A percentile compares a stretch with the other conserved stretches of the same genome.
phyloP scores from a whole-genome alignment of 2,329 filamentous ascomycete genomes.

The Tolypocladium ophioglossoides region DNA sequence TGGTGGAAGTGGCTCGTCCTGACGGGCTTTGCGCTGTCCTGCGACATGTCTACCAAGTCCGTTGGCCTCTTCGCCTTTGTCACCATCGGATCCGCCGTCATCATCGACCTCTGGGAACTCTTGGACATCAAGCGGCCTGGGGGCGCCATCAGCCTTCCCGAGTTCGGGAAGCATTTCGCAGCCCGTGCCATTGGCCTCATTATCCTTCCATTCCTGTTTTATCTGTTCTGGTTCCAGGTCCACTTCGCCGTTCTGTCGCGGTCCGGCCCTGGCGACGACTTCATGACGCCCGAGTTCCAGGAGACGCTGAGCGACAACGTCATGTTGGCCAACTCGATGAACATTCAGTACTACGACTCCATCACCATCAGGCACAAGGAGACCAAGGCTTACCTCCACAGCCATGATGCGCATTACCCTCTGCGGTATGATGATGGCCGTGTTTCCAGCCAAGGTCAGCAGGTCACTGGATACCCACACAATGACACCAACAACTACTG shows the following conservation, averaged over 20 bases:
- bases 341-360: conserved; percentile 80
- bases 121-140: conserved; percentile 78
- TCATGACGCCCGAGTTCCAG: conserved; percentile 98
- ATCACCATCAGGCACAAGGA: conserved; percentile 93
- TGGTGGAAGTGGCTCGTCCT: conserved; percentile 99
- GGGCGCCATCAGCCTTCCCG: conserved; percentile 66
- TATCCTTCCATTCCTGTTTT: conserved; percentile 89
- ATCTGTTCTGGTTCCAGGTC: conserved; percentile 99
- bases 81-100: conserved; percentile 86
- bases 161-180: conserved; percentile 82
- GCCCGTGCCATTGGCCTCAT: conserved; percentile 82
- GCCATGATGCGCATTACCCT: conserved; percentile 79
- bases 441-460: conserved; percentile 94
- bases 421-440: conserved; percentile 94
- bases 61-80: conserved; percentile 95
- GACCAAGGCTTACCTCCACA: conserved; percentile 92
- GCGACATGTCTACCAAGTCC: conserved; percentile 97
- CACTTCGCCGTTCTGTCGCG: conserved; percentile 84
- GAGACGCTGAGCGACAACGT: conserved; percentile 91
- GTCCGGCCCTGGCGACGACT: conserved; percentile 93
- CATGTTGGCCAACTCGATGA: conserved; percentile 78
- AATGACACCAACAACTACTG: conserved; percentile 99
- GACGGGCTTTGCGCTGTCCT: conserved; percentile 89
- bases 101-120: conserved; percentile 91
- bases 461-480: conserved; percentile 95